A percentile compares a stretch with the other conserved stretches of the same genome.
Conservation (phyloP, 768 basidiomycete genomes). For the Tulasnella sp. region DNA sequence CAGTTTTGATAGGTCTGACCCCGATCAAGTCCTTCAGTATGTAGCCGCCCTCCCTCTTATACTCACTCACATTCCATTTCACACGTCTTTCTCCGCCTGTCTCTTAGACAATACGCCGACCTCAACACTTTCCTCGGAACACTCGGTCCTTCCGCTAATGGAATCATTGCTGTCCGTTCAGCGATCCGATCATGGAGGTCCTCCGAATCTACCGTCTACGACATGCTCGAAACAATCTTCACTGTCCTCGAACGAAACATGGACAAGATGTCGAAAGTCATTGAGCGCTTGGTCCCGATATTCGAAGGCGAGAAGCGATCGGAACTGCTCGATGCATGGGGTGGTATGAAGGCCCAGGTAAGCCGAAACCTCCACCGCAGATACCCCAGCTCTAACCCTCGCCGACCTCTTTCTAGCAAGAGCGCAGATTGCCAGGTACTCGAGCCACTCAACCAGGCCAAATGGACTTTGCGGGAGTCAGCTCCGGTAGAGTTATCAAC, state of each 20-base stretch:
- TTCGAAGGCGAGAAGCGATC: conserved; percentile 81
- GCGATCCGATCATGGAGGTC: conserved; percentile 73
- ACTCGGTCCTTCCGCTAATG: conserved; percentile 53
- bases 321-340: conserved; percentile 72
- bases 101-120: conserved; percentile 57
- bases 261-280: conserved; percentile 70
- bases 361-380: conserved; percentile 8
- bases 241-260: conserved; percentile 63
- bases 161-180: conserved; percentile 61
- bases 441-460: conserved; percentile 16
- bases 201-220: conserved; percentile 74
- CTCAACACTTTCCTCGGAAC: conserved; percentile 62
- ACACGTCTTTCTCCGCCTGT: neutral
- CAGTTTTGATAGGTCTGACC: neutral
- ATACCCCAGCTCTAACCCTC: neutral
- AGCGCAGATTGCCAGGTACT: conserved; percentile 3
- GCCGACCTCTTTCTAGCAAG: conserved; percentile 39
- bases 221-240: conserved; percentile 87
- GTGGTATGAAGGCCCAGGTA: conserved; percentile 80
- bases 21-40: neutral
- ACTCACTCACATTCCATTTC: neutral
- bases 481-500: conserved; percentile 77
- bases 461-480: conserved; percentile 64
- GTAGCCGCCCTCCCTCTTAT: neutral
- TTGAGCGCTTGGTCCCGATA: conserved; percentile 70